Evolutionary conservation across 192 early-diverging fungal genomes (phyloP).

Genomic region (Glomus cerebriforme): DNA sequence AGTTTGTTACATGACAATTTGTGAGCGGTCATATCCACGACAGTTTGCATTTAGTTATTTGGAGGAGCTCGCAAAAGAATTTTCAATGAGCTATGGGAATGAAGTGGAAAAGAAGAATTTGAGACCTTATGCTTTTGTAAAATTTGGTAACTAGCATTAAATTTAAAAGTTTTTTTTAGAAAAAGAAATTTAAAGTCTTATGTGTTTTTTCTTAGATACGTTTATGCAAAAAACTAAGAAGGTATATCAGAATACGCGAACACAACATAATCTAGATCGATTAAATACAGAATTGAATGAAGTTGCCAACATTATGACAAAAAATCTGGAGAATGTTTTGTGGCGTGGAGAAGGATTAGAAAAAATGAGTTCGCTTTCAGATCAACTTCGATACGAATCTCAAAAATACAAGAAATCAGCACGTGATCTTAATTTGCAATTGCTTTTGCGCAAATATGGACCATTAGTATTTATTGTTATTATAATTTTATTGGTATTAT

Average conservation of each 20-base stretch:
- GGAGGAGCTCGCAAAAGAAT: constrained; percentile 94
- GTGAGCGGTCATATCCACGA: constrained; percentile 88
- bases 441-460: constrained; percentile 93
- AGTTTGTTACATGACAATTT: constrained; percentile 93
- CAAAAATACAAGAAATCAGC: constrained; percentile 84
- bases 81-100: constrained; percentile 88
- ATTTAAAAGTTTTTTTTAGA: not conserved
- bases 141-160: constrained; percentile 70
- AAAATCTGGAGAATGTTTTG: constrained; percentile 95
- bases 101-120: constrained; percentile 82
- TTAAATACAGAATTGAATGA: constrained; percentile 95
- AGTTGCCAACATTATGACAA: constrained; percentile 97
- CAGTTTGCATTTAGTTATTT: constrained; percentile 94
- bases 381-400: constrained; percentile 38
- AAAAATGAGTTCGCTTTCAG: constrained; percentile 47
- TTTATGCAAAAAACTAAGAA: constrained; percentile 99
- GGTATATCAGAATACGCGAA: constrained; percentile 93
- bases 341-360: constrained; percentile 87
- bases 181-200: not conserved
- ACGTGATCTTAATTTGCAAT: constrained; percentile 84
- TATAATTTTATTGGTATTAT: constrained; percentile 82
- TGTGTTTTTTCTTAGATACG: constrained; percentile 65
- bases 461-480: constrained; percentile 77
- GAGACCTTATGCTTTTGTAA: constrained; percentile 96
- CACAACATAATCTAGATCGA: constrained; percentile 88